Evolutionary conservation across 164 flowering plant species (phyloP).

Genomic region (Platanus orientalis): DNA sequence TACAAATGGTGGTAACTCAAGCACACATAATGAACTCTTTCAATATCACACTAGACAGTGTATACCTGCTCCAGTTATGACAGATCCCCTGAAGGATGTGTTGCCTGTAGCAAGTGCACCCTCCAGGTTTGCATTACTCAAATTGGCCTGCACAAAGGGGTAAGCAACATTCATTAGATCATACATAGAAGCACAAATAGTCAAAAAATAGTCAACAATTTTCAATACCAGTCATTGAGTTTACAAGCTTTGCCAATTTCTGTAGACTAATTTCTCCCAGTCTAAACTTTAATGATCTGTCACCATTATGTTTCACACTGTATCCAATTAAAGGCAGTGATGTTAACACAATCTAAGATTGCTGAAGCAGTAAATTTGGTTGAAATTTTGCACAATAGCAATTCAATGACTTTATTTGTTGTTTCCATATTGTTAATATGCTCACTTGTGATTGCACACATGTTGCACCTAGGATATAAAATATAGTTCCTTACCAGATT

Average conservation of each 20-base stretch:
- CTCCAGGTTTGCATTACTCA: conserved; percentile 89
- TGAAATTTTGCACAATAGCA: no score
- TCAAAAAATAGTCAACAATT: neutral
- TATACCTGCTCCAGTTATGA: conserved; percentile 84
- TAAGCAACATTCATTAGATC: neutral
- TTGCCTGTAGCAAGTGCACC: conserved; percentile 92
- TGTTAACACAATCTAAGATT: no score
- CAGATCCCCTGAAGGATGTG: conserved; percentile 85
- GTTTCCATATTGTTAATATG: no score
- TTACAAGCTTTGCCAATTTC: neutral
- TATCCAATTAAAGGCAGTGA: no score
- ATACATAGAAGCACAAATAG: neutral
- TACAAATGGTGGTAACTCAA: no score
- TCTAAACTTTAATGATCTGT: neutral
- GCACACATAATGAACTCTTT: no score
- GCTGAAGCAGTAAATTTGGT: no score
- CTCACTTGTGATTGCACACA: no score
- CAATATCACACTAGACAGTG: no score
- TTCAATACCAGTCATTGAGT: neutral
- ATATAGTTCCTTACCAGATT: no score
- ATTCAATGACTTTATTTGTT: no score
- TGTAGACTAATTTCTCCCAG: neutral
- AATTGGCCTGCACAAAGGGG: conserved; percentile 54
- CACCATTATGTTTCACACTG: neutral
- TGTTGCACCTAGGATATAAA: no score